Evolutionary conservation across 2,329 filamentous ascomycete genomes (phyloP), one percentile per base, ranked within the genome.

Genomic region (Escovopsis weberi): DNA sequence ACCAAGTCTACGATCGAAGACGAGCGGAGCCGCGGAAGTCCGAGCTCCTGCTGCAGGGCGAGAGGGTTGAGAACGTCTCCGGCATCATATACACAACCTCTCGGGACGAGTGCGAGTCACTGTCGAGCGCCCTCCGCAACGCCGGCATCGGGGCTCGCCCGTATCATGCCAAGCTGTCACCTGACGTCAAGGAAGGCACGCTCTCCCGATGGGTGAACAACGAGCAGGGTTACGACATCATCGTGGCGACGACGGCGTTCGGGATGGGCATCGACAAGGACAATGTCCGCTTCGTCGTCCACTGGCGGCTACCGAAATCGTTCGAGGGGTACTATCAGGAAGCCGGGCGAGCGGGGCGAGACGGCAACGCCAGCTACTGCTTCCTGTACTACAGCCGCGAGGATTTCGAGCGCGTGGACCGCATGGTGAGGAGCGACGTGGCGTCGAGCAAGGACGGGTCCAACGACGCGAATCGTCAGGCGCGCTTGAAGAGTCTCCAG

Each of bases 231-330:
- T 94, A 91, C 62, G 87, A 91, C 58, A 78, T 96, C 39, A 89
- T 96, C 47, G 87, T 95, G 26, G 89, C 89, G 2, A 96, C 89
- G 0, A 96, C 86, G 1, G 89, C 89, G 0, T 96, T 96, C 54
- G 89, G 89, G 2, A 96, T 96, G 89, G 89, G 89, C 26, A 95
- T 96, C 49, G 88, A 96, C 61, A 95, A 95, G 60, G 79, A 91
- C 41, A 82, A 94, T 52, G 89, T 96, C 10, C 82, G 89, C 3
- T 95, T 95, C 53, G 88, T 96, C 1, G 79, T 91, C 2, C 89
- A 96, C 61, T 96, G 89, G 87, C 83, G 86, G 45, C 72, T 94
- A 9, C 85, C 89, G 9, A 93, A 94, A 56, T 91, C 83, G 3
- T 94, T 96, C 57, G 89, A 96, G 59, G 86, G 88, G 1, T 95